Conservation (phyloP, 257 asterid species). For the Penstemon davidsonii region DNA sequence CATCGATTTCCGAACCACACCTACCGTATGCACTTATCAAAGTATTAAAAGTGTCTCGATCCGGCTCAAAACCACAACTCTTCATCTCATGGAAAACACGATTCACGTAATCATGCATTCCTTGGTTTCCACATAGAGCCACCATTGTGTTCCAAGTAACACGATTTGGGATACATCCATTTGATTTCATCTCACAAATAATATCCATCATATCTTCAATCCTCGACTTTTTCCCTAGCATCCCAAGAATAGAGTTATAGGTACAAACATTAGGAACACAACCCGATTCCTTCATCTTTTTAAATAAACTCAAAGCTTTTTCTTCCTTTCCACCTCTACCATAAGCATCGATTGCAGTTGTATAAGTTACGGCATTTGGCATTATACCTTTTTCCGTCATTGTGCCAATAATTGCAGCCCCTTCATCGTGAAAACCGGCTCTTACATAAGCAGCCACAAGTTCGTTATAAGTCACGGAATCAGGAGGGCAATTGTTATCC, state of each 20-base stretch:
- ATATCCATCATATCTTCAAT: constrained; percentile 85
- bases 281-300: constrained; percentile 76
- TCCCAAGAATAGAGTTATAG: constrained; percentile 82
- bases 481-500: constrained; percentile 78
- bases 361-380: constrained; percentile 89
- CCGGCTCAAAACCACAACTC: constrained; percentile 88
- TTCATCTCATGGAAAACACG: constrained; percentile 81
- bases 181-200: constrained; percentile 70
- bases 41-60: constrained; percentile 83
- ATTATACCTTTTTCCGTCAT: constrained; percentile 74
- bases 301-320: constrained; percentile 66
- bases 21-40: constrained; percentile 89
- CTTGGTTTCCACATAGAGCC: constrained; percentile 77
- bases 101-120: constrained; percentile 75
- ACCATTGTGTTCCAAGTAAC: constrained; percentile 95
- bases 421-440: constrained; percentile 90
- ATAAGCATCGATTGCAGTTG: constrained; percentile 92
- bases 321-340: constrained; percentile 84
- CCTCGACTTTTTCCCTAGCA: constrained; percentile 87
- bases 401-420: constrained; percentile 70
- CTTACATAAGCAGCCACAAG: constrained; percentile 88
- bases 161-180: constrained; percentile 79
- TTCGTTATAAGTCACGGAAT: constrained; percentile 88
- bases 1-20: constrained; percentile 71
- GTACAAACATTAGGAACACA: constrained; percentile 95